Evolutionary conservation across 768 basidiomycete genomes (phyloP).

Genomic region (Lentinula guzmanii): DNA sequence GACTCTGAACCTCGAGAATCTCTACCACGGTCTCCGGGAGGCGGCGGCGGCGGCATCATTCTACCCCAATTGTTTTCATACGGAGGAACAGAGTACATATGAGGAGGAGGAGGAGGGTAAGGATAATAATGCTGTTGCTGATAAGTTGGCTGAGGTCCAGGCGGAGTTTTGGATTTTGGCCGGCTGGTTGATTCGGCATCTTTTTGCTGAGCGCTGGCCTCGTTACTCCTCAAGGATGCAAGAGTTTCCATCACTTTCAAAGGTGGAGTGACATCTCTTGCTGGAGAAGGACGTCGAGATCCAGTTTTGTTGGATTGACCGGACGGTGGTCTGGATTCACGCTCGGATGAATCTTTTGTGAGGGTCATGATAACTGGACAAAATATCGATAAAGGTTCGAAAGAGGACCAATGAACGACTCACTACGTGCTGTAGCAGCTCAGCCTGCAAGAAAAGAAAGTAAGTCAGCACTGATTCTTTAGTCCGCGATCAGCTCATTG

Average conservation of each 20-base stretch:
- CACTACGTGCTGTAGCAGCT: neutral
- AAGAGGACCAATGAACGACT: neutral
- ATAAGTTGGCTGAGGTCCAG: neutral
- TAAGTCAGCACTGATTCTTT: neutral
- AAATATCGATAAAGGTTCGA: neutral
- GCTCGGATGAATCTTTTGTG: neutral
- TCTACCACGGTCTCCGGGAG: constrained; percentile 1
- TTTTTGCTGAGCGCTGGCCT: neutral
- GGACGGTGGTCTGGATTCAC: neutral
- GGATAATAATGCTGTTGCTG: constrained; percentile 2
- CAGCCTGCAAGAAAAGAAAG: neutral
- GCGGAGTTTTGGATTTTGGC: neutral
- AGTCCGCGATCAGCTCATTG: neutral
- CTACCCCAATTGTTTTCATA: neutral
- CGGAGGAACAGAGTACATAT: neutral
- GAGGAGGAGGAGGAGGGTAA: neutral
- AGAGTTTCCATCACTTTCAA: neutral
- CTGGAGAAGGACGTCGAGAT: neutral
- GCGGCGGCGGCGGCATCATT: neutral
- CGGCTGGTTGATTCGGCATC: neutral
- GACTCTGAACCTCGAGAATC: neutral
- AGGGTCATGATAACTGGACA: neutral
- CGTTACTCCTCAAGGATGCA: neutral
- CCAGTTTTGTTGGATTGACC: neutral
- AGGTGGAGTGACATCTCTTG: neutral